Evolutionary conservation across 2,329 filamentous ascomycete genomes (phyloP).

Genomic region (Fusarium nematophilum): DNA sequence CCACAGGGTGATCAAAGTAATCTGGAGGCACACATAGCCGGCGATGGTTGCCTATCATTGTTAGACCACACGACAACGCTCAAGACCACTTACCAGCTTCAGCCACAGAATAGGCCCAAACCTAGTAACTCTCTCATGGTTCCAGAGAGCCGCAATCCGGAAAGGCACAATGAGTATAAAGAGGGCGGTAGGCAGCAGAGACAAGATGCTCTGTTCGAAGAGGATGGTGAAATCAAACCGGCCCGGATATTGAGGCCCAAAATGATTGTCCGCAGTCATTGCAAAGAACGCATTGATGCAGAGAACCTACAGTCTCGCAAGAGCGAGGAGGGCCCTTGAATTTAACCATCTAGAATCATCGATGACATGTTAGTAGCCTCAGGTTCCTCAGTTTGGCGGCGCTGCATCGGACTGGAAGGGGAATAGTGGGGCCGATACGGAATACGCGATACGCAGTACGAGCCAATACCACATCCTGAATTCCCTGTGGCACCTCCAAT

Average conservation of each 20-base stretch:
- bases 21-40: slow-evolving; percentile 35
- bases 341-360: too few species aligned
- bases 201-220: slow-evolving; percentile 48
- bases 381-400: slow-evolving; percentile 1
- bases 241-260: slow-evolving; percentile 41
- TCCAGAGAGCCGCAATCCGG: slow-evolving; percentile 27
- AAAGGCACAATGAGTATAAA: slow-evolving; percentile 40
- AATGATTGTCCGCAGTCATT: slow-evolving; percentile 31
- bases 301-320: too few species aligned
- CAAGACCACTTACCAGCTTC: slow-evolving; percentile 29
- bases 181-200: slow-evolving; percentile 39
- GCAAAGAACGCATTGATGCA: neutral
- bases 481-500: too few species aligned
- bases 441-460: slow-evolving; percentile 19
- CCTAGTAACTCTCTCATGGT: slow-evolving; percentile 1
- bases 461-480: too few species aligned
- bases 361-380: too few species aligned
- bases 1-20: slow-evolving; percentile 45
- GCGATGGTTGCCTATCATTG: slow-evolving; percentile 13
- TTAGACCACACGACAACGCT: neutral
- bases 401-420: slow-evolving; percentile 19
- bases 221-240: slow-evolving; percentile 47
- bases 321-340: too few species aligned
- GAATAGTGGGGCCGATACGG: slow-evolving; percentile 13
- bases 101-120: slow-evolving; percentile 30